These are phyloP conservation scores for Nectriaceae sp. DNA, from an alignment of 2,329 filamentous ascomycete species.

Conservation along the genomic window DNA sequence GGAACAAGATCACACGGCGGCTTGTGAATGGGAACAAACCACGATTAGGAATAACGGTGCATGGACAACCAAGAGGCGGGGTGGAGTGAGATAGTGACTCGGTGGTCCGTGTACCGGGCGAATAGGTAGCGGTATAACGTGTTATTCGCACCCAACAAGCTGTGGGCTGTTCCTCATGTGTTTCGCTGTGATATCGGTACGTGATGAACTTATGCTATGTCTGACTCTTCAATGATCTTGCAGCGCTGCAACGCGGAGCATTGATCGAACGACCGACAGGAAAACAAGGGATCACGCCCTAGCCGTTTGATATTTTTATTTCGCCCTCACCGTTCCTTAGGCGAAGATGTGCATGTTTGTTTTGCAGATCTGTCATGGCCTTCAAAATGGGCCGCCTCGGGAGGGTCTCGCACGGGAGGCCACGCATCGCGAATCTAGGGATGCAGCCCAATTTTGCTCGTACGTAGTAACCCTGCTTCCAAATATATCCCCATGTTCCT, in stretches of 20 bases:
- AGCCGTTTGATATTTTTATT: slow-evolving; percentile 14
- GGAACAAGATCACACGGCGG: slow-evolving; percentile 4
- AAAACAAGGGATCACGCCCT: background rate
- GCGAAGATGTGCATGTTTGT: slow-evolving; percentile 13
- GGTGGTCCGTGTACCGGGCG: slow-evolving; percentile 22
- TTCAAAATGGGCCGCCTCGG: slow-evolving; percentile 21
- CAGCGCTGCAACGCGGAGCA: background rate
- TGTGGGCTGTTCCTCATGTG: slow-evolving; percentile 26
- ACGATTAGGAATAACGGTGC: background rate
- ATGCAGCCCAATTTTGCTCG: slow-evolving; percentile 8
- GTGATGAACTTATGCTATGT: slow-evolving; percentile 10
- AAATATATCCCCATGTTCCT: slow-evolving; percentile 19
- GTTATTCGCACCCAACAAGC: slow-evolving; percentile 25
- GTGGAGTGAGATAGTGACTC: slow-evolving; percentile 15
- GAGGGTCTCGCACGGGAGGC: slow-evolving; percentile 7
- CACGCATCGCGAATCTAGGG: slow-evolving; percentile 26
- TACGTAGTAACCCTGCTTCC: slow-evolving; percentile 4
- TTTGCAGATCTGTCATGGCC: slow-evolving; percentile 27
- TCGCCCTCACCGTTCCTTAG: background rate
- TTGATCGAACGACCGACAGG: background rate
- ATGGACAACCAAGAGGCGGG: slow-evolving; percentile 8
- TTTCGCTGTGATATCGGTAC: slow-evolving; percentile 9
- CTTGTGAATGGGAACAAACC: background rate
- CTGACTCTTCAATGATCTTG: background rate
- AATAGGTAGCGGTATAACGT: slow-evolving; percentile 23